Percentiles rank a stretch among this genome's conserved stretches.
These are phyloP conservation scores for Ogataea zsoltii DNA, from an alignment of 805 yeast species.

Conservation along the genomic window DNA sequence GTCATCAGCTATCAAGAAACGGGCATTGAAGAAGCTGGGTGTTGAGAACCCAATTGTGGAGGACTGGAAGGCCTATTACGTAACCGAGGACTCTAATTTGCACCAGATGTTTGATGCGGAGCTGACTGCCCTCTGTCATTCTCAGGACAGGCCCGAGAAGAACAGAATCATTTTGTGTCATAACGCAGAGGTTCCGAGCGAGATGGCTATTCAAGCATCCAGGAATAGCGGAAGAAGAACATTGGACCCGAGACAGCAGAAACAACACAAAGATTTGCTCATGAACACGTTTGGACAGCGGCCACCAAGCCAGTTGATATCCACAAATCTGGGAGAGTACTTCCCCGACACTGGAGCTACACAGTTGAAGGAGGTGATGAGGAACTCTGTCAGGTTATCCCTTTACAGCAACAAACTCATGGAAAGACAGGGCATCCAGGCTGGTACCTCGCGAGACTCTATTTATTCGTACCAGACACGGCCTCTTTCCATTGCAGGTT, in stretches of 20 bases:
- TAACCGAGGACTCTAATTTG: conserved; percentile 42
- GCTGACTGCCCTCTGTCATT: conserved; percentile 78
- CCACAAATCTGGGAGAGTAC: conserved; percentile 84
- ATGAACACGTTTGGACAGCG: conserved; percentile 77
- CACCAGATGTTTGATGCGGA: conserved; percentile 72
- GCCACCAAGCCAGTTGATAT: conserved; percentile 90
- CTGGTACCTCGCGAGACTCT: conserved; percentile 20
- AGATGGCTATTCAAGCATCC: conserved; percentile 16
- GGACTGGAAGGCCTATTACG: conserved; percentile 58
- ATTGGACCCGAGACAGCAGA: background rate
- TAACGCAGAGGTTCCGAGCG: conserved; percentile 60
- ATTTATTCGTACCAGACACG: conserved; percentile 26
- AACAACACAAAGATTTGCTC: conserved; percentile 20
- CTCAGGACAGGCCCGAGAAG: conserved; percentile 68
- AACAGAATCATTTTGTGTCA: conserved; percentile 70
- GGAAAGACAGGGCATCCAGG: conserved; percentile 9
- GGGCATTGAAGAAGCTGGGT: conserved; percentile 61
- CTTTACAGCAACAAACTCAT: conserved; percentile 37
- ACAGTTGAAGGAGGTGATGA: conserved; percentile 73
- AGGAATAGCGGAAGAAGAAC: conserved; percentile 9
- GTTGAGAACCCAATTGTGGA: conserved; percentile 43
- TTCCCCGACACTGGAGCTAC: conserved; percentile 81
- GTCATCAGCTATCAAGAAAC: conserved; percentile 74
- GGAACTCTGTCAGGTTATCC: conserved; percentile 82
- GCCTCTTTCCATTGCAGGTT: conserved; percentile 28